Evolutionary conservation across 768 basidiomycete genomes (phyloP), one percentile per base, ranked within the genome.

Genomic region (Phylloporus rhodoxanthus): DNA sequence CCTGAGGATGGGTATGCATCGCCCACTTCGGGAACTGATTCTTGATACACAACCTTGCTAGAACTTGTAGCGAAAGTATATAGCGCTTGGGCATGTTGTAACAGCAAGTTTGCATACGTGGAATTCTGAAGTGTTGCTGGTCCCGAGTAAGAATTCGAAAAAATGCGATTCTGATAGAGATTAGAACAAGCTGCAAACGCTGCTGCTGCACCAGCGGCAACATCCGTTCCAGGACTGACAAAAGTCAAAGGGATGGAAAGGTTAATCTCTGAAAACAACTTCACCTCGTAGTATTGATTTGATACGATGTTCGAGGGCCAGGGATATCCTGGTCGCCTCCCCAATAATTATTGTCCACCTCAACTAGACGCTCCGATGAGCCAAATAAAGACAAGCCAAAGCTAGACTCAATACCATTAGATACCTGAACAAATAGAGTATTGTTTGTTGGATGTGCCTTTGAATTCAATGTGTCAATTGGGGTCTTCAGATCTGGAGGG

Each of bases 121-220:
- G 79, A 68, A 60, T 96, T 87, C 44, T 75, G 73, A 23, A 95
- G 73, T 1, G 82, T 79, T 1, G 86, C 84, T 14, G 84, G 80
- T 2, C 79, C 66, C 1, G 80, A 73, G 51, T 75, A 78, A 5
- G 76, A 69, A 30, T 72, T 72, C 38, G 77, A 75, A 59, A 89
- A 78, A 30, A 73, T 59, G 52, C 72, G 75, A 57, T 76, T 75
- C 52, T 81, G 75, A 60, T 96, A 97, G 25, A 97, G 76, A 51
- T 80, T 78, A 2, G 93, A 85, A 58, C 89, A 91, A 0, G 92
- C 80, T 11, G 93, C 78, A 62, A 96, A 93, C 14, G 94, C 92
- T 2, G 90, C 86, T 2, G 93, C 81, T 5, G 87, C 80, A 39
- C 81, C 78, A 0, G 93, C 90, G 10, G 88, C 90, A 15, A 80